Evolutionary conservation across 208 protist genomes (phyloP).

Genomic region (Strigomonas culicis): DNA sequence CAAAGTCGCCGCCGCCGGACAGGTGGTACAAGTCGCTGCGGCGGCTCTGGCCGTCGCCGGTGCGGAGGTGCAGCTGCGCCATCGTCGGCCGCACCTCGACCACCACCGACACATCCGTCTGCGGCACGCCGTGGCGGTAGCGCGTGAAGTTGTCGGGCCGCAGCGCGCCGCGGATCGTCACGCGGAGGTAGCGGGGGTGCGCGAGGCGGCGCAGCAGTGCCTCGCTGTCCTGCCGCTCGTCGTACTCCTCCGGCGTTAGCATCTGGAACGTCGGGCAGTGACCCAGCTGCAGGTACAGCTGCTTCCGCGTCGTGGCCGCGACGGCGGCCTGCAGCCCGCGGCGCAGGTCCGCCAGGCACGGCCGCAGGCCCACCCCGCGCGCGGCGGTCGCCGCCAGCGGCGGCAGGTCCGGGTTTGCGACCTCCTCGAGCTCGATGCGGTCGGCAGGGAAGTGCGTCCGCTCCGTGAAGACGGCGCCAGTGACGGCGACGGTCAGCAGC

Average conservation of each 20-base stretch:
- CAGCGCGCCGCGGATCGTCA: constrained; percentile 58
- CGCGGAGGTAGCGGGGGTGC: constrained; percentile 60
- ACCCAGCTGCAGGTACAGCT: constrained; percentile 59
- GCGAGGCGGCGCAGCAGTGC: constrained; percentile 50
- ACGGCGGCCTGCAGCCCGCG: constrained; percentile 35
- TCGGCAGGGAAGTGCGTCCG: constrained; percentile 19
- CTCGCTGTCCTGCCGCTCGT: constrained; percentile 75
- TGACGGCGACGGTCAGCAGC: constrained; percentile 52
- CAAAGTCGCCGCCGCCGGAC: constrained; percentile 12
- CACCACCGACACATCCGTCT: constrained; percentile 46
- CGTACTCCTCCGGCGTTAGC: constrained; percentile 72
- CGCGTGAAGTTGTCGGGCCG: constrained; percentile 50
- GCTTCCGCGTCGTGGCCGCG: constrained; percentile 33
- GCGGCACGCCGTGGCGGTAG: constrained; percentile 9
- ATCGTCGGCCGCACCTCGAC: constrained; percentile 74
- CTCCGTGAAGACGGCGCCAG: constrained; percentile 39
- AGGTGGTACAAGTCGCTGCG: neutral
- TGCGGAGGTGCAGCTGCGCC: constrained; percentile 69
- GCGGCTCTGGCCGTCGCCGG: neutral
- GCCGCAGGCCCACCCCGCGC: constrained; percentile 48
- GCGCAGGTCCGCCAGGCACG: constrained; percentile 56
- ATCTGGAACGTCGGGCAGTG: constrained; percentile 75
- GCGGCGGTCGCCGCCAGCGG: neutral
- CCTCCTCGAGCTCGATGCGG: constrained; percentile 58
- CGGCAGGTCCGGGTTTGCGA: constrained; percentile 52